phyloP scores from a whole-genome alignment of 2,329 filamentous ascomycete genomes.

The Trichoderma afroharzianum region DNA sequence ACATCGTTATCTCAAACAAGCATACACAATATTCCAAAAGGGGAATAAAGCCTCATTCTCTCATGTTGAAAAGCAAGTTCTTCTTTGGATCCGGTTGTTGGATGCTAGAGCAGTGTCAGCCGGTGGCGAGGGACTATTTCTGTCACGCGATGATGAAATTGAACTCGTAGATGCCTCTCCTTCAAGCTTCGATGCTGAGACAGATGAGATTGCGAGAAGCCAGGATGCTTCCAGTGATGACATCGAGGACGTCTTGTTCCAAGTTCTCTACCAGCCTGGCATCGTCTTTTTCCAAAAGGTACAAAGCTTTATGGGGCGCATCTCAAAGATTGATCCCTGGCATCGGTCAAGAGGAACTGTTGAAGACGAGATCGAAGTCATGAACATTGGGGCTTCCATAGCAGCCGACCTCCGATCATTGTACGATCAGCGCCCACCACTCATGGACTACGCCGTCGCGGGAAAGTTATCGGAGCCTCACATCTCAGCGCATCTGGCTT shows the following conservation, averaged over 20 bases:
- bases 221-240: slow-evolving; percentile 30
- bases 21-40: slow-evolving; percentile 45
- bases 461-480: slow-evolving; percentile 47
- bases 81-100: slow-evolving; percentile 53
- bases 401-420: slow-evolving; percentile 47
- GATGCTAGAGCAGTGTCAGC: slow-evolving; percentile 54
- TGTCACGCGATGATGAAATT: slow-evolving; percentile 45
- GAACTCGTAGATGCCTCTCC: slow-evolving; percentile 43
- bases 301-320: slow-evolving; percentile 54
- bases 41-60: slow-evolving; percentile 37
- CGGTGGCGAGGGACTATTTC: slow-evolving; percentile 52
- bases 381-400: slow-evolving; percentile 51
- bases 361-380: slow-evolving; percentile 56
- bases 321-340: slow-evolving; percentile 55
- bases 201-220: slow-evolving; percentile 23
- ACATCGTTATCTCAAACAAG: slow-evolving; percentile 47
- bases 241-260: slow-evolving; percentile 50
- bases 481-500: slow-evolving; percentile 46
- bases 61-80: slow-evolving; percentile 43
- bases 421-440: slow-evolving; percentile 47
- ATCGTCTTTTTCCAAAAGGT: slow-evolving; percentile 57
- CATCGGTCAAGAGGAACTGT: slow-evolving; percentile 54
- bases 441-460: slow-evolving; percentile 55
- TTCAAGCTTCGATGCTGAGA: slow-evolving; percentile 33
- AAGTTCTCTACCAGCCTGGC: slow-evolving; percentile 52